A percentile compares a stretch with the other conserved stretches of the same genome.
phyloP scores from a whole-genome alignment of 164 flowering plant species.

The Malania oleifera region DNA sequence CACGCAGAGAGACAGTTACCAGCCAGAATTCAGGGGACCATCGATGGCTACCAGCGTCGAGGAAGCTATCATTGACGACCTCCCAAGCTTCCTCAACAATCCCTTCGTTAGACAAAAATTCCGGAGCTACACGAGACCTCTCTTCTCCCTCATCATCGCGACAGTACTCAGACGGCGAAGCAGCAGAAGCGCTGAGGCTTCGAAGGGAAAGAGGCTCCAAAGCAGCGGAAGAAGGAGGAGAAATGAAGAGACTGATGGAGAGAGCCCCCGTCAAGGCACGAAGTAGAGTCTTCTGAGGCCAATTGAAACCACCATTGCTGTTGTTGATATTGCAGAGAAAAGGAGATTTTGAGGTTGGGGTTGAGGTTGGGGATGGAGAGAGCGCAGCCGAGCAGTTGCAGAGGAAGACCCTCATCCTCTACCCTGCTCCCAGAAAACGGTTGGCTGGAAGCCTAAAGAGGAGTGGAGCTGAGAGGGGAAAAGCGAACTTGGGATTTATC shows the following conservation, averaged over 20 bases:
- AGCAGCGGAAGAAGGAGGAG: constrained; percentile 31
- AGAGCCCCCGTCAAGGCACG: constrained; percentile 38
- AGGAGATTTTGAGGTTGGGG: constrained; percentile 1
- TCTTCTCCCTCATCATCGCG: constrained; percentile 22
- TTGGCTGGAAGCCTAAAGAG: no score
- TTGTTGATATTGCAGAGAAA: neutral
- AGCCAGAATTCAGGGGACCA: constrained; percentile 84
- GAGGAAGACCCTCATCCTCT: constrained; percentile 17
- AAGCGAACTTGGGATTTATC: no score
- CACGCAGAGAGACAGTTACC: constrained; percentile 32
- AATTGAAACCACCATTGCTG: neutral
- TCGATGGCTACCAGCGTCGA: constrained; percentile 45
- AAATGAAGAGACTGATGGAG: constrained; percentile 37
- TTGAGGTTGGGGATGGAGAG: constrained; percentile 6
- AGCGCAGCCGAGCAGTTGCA: constrained; percentile 11
- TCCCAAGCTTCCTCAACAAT: constrained; percentile 95
- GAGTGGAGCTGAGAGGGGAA: no score
- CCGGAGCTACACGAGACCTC: constrained; percentile 21
- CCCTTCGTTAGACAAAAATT: constrained; percentile 47
- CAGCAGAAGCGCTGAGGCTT: constrained; percentile 10
- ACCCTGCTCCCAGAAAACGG: no score
- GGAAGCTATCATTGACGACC: constrained; percentile 76
- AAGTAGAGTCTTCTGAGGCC: constrained; percentile 24
- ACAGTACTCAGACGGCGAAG: constrained; percentile 21
- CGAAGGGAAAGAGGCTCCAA: constrained; percentile 15